A percentile compares a stretch with the other conserved stretches of the same genome.
These are phyloP conservation scores for Metschnikowia gruessii DNA, from an alignment of 805 yeast species.

Conservation along the genomic window DNA sequence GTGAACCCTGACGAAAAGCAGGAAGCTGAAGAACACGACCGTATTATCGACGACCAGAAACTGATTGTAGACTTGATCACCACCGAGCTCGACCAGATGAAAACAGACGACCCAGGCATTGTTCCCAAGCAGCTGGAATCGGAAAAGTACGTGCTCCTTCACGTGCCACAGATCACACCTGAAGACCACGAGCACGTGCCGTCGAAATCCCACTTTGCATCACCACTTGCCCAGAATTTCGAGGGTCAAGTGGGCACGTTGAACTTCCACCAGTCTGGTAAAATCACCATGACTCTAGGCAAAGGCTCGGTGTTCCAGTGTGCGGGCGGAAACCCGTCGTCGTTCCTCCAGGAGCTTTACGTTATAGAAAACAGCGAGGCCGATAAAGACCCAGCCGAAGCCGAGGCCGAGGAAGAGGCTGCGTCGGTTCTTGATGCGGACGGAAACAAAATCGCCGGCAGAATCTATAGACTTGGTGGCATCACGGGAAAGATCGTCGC, in stretches of 20 bases:
- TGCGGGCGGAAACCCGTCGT: conserved; percentile 63
- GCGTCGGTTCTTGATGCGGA: conserved; percentile 17
- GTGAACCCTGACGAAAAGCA: conserved; percentile 25
- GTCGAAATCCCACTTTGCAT: conserved; percentile 13
- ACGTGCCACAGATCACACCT: conserved; percentile 46
- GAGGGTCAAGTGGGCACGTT: conserved; percentile 69
- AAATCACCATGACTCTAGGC: conserved; percentile 70
- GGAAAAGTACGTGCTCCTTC: conserved; percentile 39
- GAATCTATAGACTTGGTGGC: conserved; percentile 18
- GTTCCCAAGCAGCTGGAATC: no score
- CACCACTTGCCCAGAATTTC: conserved; percentile 11
- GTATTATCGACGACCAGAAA: conserved; percentile 32
- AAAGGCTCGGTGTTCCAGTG: conserved; percentile 61
- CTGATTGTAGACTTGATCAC: conserved; percentile 29
- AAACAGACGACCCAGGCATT: conserved; percentile 16
- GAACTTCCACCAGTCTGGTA: conserved; percentile 82
- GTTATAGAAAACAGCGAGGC: conserved; percentile 42
- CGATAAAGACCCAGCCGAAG: conserved; percentile 15
- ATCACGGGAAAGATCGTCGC: conserved; percentile 20
- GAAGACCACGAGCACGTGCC: neutral
- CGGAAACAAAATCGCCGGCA: conserved; percentile 17
- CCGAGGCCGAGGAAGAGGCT: conserved; percentile 31
- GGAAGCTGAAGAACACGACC: conserved; percentile 31
- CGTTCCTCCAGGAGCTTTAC: conserved; percentile 72
- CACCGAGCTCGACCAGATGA: conserved; percentile 21